phyloP scores from a whole-genome alignment of 2,329 filamentous ascomycete genomes.

The Sporothrix protearum region DNA sequence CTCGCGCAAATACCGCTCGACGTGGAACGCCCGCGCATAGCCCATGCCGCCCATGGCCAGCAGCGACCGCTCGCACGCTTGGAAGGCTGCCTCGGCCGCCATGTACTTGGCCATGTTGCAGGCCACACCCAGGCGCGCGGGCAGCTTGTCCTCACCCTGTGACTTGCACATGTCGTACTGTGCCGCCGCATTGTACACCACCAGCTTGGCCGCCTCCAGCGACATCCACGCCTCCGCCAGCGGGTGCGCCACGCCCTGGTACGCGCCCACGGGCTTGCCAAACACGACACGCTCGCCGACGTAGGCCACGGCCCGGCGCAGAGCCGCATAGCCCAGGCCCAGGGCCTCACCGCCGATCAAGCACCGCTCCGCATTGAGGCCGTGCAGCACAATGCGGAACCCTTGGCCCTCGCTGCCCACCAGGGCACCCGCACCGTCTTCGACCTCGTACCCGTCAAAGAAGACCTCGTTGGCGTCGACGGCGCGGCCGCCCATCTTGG shows the following conservation, averaged over 20 bases:
- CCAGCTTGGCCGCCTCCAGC: constrained; percentile 62
- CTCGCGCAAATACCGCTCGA: constrained; percentile 63
- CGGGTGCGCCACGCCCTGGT: constrained; percentile 63
- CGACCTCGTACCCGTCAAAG: constrained; percentile 71
- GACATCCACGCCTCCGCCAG: constrained; percentile 63
- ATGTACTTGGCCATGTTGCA: constrained; percentile 70
- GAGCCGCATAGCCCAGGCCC: constrained; percentile 71
- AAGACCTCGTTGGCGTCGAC: constrained; percentile 87
- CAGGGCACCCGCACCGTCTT: constrained; percentile 54
- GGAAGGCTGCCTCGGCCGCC: constrained; percentile 62
- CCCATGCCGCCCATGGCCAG: constrained; percentile 62
- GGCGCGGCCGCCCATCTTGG: constrained; percentile 80
- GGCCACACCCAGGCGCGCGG: constrained; percentile 58
- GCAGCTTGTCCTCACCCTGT: constrained; percentile 25
- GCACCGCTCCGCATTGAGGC: constrained; percentile 76
- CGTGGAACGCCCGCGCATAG: constrained; percentile 62
- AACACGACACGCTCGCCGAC: constrained; percentile 65
- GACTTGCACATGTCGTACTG: constrained; percentile 50
- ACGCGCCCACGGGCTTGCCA: constrained; percentile 60
- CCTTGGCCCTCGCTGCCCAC: constrained; percentile 72
- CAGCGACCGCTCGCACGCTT: constrained; percentile 59
- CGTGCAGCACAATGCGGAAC: constrained; percentile 74
- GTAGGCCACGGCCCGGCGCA: constrained; percentile 60
- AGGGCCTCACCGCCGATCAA: constrained; percentile 75
- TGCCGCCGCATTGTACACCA: constrained; percentile 62